Evolutionary conservation across 1,139 yeast species (phyloP).

Genomic region (Eremothecium coryli): DNA sequence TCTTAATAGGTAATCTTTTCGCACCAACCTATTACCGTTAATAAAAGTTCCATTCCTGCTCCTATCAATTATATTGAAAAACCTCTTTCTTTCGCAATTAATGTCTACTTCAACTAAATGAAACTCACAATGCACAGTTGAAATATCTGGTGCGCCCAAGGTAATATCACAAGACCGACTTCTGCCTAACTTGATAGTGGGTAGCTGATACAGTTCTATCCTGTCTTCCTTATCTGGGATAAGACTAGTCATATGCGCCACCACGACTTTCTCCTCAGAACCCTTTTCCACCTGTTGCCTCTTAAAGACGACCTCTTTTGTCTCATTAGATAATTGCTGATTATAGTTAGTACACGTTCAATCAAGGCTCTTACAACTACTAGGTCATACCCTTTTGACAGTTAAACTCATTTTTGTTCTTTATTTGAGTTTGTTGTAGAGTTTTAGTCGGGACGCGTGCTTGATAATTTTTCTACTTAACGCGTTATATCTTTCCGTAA

Average conservation of each 20-base stretch:
- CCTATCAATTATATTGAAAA: constrained; percentile 45
- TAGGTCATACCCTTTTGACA: constrained; percentile 12
- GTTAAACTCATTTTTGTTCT: constrained; percentile 5
- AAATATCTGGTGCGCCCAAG: constrained; percentile 50
- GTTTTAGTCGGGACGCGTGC: no score
- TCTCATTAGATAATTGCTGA: constrained; percentile 8
- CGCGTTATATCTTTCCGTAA: constrained; percentile 8
- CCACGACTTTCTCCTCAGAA: background rate
- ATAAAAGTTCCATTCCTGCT: constrained; percentile 63
- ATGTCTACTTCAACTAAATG: constrained; percentile 32
- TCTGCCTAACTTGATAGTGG: constrained; percentile 40
- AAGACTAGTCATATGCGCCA: constrained; percentile 23
- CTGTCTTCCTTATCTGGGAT: constrained; percentile 29
- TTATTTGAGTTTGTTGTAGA: background rate
- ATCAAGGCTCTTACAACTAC: no score
- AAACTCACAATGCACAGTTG: constrained; percentile 56
- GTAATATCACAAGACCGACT: constrained; percentile 55
- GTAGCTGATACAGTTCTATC: constrained; percentile 14
- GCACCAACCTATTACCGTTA: constrained; percentile 48
- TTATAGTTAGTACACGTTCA: constrained; percentile 3
- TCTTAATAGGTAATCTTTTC: constrained; percentile 40
- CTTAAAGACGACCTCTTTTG: constrained; percentile 5
- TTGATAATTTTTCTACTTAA: constrained; percentile 2
- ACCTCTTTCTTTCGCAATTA: constrained; percentile 34
- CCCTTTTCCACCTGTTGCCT: constrained; percentile 12